phyloP scores from a whole-genome alignment of 192 early-diverging fungal genomes.

The Gonapodya prolifera region DNA sequence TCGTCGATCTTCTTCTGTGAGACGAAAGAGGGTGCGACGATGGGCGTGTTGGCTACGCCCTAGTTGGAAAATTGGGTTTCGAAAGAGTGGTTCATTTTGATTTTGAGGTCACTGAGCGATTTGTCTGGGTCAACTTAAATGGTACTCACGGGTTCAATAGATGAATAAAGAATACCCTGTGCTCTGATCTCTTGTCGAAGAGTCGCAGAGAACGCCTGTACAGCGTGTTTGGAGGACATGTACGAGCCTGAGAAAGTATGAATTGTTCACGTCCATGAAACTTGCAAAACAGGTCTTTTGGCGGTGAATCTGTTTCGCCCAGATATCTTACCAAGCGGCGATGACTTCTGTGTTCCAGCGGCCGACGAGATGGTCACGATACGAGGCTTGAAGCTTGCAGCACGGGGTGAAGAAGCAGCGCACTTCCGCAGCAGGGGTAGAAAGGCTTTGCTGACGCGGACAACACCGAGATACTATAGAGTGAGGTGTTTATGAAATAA shows the following conservation, averaged over 20 bases:
- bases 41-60: background rate
- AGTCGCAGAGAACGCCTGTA: background rate
- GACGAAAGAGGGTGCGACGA: background rate
- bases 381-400: background rate
- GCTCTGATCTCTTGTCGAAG: background rate
- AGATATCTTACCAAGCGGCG: background rate
- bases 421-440: background rate
- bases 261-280: too few relatives aligned
- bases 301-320: background rate
- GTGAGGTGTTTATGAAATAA: background rate
- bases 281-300: too few relatives aligned
- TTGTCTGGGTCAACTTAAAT: background rate
- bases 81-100: background rate
- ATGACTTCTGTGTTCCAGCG: background rate
- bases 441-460: background rate
- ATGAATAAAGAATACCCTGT: background rate
- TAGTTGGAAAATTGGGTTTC: background rate
- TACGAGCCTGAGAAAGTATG: background rate
- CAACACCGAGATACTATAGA: background rate
- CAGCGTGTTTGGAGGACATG: conserved; percentile 2
- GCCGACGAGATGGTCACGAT: background rate
- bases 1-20: background rate
- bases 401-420: background rate
- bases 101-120: background rate
- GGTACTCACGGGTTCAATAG: background rate